Percentiles rank a stretch among this genome's conserved stretches.
Evolutionary conservation across 2,329 filamentous ascomycete species (phyloP).

Genomic region (Scytalidium sp.): DNA sequence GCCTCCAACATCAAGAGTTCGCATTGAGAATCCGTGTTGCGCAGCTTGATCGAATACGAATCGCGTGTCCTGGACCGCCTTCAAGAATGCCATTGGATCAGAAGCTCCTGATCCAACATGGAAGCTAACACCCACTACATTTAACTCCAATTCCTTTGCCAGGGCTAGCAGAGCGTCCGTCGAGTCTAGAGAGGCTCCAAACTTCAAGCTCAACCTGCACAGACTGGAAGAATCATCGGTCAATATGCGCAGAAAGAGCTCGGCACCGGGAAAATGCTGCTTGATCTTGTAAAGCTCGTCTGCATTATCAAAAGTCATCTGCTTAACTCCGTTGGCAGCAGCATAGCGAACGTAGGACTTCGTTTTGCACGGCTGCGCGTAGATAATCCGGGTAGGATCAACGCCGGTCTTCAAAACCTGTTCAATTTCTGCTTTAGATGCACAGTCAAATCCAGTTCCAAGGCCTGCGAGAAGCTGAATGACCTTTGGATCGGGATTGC

Average conservation of each 20-base stretch:
- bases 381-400: constrained; percentile 90
- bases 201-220: constrained; percentile 96
- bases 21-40: constrained; percentile 73
- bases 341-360: constrained; percentile 96
- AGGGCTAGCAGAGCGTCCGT: constrained; percentile 74
- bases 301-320: constrained; percentile 99
- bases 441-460: constrained; percentile 96
- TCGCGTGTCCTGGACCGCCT: constrained; percentile 87
- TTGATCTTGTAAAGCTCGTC: constrained; percentile 99
- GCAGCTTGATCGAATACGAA: constrained; percentile 83
- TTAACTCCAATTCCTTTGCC: constrained; percentile 78
- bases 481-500: constrained; percentile 91
- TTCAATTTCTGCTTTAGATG: constrained; percentile 96
- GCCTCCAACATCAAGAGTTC: constrained; percentile 89
- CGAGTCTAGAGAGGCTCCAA: constrained; percentile 84
- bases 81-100: constrained; percentile 86
- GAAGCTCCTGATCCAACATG: constrained; percentile 96
- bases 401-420: constrained; percentile 81
- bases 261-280: constrained; percentile 81
- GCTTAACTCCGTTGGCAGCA: constrained; percentile 77
- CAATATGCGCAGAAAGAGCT: constrained; percentile 90
- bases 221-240: constrained; percentile 95
- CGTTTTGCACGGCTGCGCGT: constrained; percentile 99
- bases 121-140: constrained; percentile 94
- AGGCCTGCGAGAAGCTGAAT: constrained; percentile 83